A percentile compares a stretch with the other conserved stretches of the same genome.
Evolutionary conservation across 2,329 filamentous ascomycete species (phyloP).

Genomic region (Pseudogymnoascus sp.): DNA sequence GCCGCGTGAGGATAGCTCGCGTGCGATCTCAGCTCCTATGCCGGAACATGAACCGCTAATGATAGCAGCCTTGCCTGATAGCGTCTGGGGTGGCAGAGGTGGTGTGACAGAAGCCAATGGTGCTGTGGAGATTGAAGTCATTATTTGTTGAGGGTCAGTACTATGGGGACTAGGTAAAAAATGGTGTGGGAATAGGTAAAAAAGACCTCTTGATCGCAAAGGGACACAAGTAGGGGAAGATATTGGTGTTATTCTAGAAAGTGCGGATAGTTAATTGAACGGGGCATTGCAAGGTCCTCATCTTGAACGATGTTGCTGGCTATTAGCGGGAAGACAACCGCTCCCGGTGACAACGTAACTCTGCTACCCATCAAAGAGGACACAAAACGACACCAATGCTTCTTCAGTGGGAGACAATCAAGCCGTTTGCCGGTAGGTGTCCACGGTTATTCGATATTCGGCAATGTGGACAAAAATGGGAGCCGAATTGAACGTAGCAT

Average conservation of each 20-base stretch:
- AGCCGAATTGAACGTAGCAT: neutral
- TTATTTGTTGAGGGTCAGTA: neutral
- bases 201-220: neutral
- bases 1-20: constrained; percentile 37
- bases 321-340: neutral
- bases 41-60: constrained; percentile 38
- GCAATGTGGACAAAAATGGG: neutral
- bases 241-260: neutral
- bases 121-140: neutral
- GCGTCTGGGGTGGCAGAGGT: constrained; percentile 26
- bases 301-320: neutral
- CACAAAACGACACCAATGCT: neutral
- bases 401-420: neutral
- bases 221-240: neutral
- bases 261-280: neutral
- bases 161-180: neutral
- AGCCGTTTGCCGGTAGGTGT: neutral
- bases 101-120: neutral
- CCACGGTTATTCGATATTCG: neutral
- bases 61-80: constrained; percentile 47
- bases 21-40: constrained; percentile 38
- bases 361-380: neutral
- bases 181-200: neutral
- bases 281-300: neutral
- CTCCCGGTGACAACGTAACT: neutral